Base-by-base conservation (phyloP, 768 basidiomycete species). In the Tremella yokohamensis region DNA sequence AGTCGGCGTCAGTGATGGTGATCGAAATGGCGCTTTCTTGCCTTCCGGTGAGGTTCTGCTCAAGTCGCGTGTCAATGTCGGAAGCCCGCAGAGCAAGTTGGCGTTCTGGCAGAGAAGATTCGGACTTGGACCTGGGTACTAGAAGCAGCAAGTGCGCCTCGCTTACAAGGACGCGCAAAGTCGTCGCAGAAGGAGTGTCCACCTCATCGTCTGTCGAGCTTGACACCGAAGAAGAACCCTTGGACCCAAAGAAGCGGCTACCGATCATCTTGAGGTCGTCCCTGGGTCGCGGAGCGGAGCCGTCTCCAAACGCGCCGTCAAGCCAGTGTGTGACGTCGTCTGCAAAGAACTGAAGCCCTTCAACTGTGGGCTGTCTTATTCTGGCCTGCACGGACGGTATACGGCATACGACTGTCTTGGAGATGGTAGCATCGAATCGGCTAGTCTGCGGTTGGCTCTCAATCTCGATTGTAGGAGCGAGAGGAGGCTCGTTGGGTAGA, bases 271-370 rank as follows among this genome's bases (percentile, higher is more conserved):
- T 85, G 73, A 71, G 57, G 40, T 74, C 70, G 40, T 85, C 83
- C 53, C 79, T 79, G 60, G 84, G 56, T 78, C 78, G 51, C 69
- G 57, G 60, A 16, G 61, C 57, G 9, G 71, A 73, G 12, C 61
- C 69, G 52, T 68, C 69, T 3, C 60, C 65, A 45, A 70, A 66
- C 6, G 79, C 75, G 15, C 78, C 80, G 52, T 87, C 87, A 2
- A 86, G 66, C 51, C 87, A 81, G 66, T 88, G 89, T n/a, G 85
- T 78, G 24, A 85, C 72, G 69, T 97, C 92, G 70, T 99, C 96
- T 7, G 85, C 86, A 81, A 87, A 89, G 68, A 86, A 87, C 74
- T 97, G 91, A 16, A 98, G 73, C 12, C 83, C 83, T 69, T 97
- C 90, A 8, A 92, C 75, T 1, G 79, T 60, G 4, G 77, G 68